These are phyloP conservation scores for Lipomyces spencermartinsiae DNA, from an alignment of 805 yeast species.

Conservation along the genomic window DNA sequence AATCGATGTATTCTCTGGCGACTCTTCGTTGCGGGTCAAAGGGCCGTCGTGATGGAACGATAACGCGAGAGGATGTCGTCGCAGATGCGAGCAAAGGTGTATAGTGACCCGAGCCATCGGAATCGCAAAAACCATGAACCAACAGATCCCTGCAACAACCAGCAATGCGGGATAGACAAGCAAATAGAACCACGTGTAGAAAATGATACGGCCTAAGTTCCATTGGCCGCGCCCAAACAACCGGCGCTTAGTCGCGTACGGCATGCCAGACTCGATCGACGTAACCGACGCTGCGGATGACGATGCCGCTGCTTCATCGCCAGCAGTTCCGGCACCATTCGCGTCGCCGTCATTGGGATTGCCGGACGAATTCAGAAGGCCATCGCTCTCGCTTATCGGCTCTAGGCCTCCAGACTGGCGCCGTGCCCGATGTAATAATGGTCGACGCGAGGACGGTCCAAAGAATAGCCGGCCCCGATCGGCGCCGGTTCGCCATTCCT, in stretches of 20 bases:
- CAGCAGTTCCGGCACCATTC: neutral
- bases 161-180: constrained; percentile 71
- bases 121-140: constrained; percentile 86
- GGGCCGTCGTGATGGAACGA: constrained; percentile 56
- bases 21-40: constrained; percentile 43
- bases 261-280: constrained; percentile 28
- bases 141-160: constrained; percentile 63
- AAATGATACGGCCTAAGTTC: constrained; percentile 81
- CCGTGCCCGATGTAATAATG: constrained; percentile 18
- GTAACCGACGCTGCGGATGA: constrained; percentile 14
- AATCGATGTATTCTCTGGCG: constrained; percentile 54
- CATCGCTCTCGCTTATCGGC: constrained; percentile 31
- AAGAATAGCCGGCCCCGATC: constrained; percentile 80
- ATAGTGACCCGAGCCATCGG: constrained; percentile 87
- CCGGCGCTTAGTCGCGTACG: constrained; percentile 48
- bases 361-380: constrained; percentile 29
- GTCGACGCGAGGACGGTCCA: constrained; percentile 55
- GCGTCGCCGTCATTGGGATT: constrained; percentile 31
- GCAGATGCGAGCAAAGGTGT: constrained; percentile 73
- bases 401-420: constrained; percentile 23
- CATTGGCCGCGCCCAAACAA: constrained; percentile 92
- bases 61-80: constrained; percentile 91
- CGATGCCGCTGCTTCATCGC: neutral
- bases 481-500: constrained; percentile 74
- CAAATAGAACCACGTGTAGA: constrained; percentile 72